Percentiles rank a stretch among this genome's conserved stretches.
Evolutionary conservation across 495 filamentous ascomycete species (phyloP).

Genomic region (Hypomontagnella monticulosa): DNA sequence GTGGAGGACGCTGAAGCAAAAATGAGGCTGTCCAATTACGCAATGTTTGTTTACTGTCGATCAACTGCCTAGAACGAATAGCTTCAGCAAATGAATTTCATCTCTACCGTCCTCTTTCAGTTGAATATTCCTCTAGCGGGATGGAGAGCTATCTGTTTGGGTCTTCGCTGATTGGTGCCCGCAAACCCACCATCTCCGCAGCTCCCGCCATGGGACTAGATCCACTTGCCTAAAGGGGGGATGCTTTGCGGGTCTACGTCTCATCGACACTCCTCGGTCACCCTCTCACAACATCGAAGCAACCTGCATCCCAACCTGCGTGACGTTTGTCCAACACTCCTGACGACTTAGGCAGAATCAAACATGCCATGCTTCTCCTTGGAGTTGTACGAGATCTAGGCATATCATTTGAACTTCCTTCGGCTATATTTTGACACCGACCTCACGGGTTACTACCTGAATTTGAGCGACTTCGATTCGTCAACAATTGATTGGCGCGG

Average conservation of each 20-base stretch:
- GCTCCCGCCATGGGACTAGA: slow-evolving; percentile 6
- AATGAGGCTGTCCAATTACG: too few relatives aligned
- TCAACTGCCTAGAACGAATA: not conserved
- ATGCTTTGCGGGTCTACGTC: slow-evolving; percentile 24
- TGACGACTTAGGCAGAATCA: slow-evolving; percentile 39
- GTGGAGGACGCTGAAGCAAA: too few relatives aligned
- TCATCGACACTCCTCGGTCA: slow-evolving; percentile 6
- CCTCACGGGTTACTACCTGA: slow-evolving; percentile 2
- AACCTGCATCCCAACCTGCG: slow-evolving; percentile 15
- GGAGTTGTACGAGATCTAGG: slow-evolving; percentile 13
- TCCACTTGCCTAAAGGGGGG: slow-evolving; percentile 24
- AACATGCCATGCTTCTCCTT: slow-evolving; percentile 4
- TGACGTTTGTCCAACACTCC: slow-evolving; percentile 30
- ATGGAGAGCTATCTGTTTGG: not conserved
- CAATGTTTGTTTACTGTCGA: not conserved
- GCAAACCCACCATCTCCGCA: slow-evolving; percentile 34
- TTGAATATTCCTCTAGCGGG: slow-evolving; percentile 13
- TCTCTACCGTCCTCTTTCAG: slow-evolving; percentile 22
- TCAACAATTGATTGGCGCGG: slow-evolving; percentile 28
- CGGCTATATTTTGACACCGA: slow-evolving; percentile 32
- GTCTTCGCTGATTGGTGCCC: slow-evolving; percentile 37
- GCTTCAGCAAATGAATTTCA: slow-evolving; percentile 5
- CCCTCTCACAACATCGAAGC: not conserved
- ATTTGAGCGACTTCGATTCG: not conserved
- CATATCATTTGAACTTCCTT: slow-evolving; percentile 1